Conservation (phyloP, 768 basidiomycete species). For the Dioszegia aurantiaca region DNA sequence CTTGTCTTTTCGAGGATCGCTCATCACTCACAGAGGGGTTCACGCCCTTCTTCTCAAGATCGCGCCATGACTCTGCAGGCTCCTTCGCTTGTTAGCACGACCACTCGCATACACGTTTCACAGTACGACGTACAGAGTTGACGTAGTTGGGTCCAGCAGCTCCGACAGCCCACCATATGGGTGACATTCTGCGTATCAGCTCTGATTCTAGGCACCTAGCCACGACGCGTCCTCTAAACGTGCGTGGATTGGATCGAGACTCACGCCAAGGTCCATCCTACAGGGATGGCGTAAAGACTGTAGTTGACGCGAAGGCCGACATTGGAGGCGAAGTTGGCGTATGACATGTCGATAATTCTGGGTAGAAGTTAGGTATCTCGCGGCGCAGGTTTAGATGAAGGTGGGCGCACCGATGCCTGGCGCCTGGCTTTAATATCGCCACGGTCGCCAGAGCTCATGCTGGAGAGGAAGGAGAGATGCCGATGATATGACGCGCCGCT, state of each 20-base stretch:
- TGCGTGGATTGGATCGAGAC: too few relatives aligned
- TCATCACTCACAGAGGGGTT: conserved; percentile 10
- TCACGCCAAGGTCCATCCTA: conserved; percentile 37
- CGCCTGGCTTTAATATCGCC: too few relatives aligned
- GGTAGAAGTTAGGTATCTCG: too few relatives aligned
- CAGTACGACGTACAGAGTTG: conserved; percentile 20
- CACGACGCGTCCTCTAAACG: background rate
- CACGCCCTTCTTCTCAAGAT: conserved; percentile 19
- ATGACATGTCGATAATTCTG: conserved; percentile 14
- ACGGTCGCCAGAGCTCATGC: too few relatives aligned
- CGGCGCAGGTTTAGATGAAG: background rate
- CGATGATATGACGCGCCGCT: conserved; percentile 6
- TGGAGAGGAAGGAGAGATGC: too few relatives aligned
- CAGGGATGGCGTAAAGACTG: conserved; percentile 37
- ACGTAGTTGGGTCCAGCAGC: conserved; percentile 13
- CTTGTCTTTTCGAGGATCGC: too few relatives aligned
- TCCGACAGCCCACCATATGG: conserved; percentile 33
- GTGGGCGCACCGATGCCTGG: too few relatives aligned
- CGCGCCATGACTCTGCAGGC: conserved; percentile 32
- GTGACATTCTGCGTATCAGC: conserved; percentile 25
- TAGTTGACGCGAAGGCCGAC: conserved; percentile 35
- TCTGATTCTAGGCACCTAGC: background rate
- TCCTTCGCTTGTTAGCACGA: conserved; percentile 14
- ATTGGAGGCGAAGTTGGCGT: conserved; percentile 24
- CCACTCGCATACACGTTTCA: background rate